phyloP scores from a whole-genome alignment of 2,329 filamentous ascomycete genomes.

The Beauveria asiatica region DNA sequence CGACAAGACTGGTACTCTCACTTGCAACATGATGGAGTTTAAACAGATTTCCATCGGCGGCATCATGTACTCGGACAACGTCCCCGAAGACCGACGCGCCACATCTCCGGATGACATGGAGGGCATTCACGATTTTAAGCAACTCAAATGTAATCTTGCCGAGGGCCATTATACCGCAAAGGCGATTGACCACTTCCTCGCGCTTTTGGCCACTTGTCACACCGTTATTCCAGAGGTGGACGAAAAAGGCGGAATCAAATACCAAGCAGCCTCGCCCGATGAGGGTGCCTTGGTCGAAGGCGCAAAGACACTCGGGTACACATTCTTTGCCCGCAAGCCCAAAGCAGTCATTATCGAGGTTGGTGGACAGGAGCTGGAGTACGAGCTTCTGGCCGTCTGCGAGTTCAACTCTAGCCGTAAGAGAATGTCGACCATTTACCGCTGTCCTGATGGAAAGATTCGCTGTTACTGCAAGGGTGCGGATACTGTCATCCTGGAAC shows the following conservation, averaged over 20 bases:
- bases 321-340: constrained; percentile 84
- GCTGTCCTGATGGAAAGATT: constrained; percentile 92
- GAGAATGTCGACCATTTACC: constrained; percentile 95
- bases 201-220: constrained; percentile 82
- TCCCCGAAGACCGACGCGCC: constrained; percentile 82
- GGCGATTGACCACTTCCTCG: constrained; percentile 70
- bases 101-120: constrained; percentile 70
- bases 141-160: constrained; percentile 60
- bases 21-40: constrained; percentile 99
- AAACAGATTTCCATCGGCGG: constrained; percentile 89
- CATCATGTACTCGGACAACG: constrained; percentile 85
- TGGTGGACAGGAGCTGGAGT: constrained; percentile 65
- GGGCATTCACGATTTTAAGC: constrained; percentile 78
- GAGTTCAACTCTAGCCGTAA: constrained; percentile 95
- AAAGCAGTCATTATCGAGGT: constrained; percentile 77
- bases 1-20: constrained; percentile 93
- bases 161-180: constrained; percentile 40
- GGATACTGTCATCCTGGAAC: constrained; percentile 93
- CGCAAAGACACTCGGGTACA: constrained; percentile 76
- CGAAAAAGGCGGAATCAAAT: constrained; percentile 81
- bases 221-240: constrained; percentile 91
- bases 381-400: constrained; percentile 90
- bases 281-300: constrained; percentile 96
- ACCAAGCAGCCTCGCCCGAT: constrained; percentile 94
- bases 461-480: constrained; percentile 93